Conservation (phyloP, 768 basidiomycete genomes). For the Suillus sp. region DNA sequence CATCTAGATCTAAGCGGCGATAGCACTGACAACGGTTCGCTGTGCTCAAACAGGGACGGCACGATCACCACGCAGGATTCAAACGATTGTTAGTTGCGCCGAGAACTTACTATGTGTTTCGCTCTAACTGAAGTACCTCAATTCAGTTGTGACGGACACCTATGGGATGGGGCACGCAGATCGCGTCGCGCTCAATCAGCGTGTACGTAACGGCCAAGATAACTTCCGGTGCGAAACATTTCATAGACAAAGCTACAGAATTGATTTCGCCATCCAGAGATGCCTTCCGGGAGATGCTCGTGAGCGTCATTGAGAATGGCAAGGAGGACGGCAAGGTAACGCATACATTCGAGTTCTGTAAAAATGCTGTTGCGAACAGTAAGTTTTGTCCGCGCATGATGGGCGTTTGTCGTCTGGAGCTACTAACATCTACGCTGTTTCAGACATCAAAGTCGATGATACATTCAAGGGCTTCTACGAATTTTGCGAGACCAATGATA, state of each 20-base stretch:
- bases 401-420: slow-evolving; percentile 19
- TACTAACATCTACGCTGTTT: slow-evolving; percentile 11
- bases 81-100: slow-evolving; percentile 75
- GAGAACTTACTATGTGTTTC: neutral
- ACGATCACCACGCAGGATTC: slow-evolving; percentile 93
- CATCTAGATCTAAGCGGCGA: slow-evolving; percentile 3
- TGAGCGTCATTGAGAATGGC: slow-evolving; percentile 72
- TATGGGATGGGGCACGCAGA: slow-evolving; percentile 81
- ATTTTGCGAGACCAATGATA: slow-evolving; percentile 78
- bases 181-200: slow-evolving; percentile 72
- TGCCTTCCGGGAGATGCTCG: slow-evolving; percentile 83
- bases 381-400: slow-evolving; percentile 27
- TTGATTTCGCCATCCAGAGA: slow-evolving; percentile 56
- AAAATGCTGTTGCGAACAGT: slow-evolving; percentile 74
- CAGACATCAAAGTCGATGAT: slow-evolving; percentile 83
- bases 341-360: slow-evolving; percentile 85
- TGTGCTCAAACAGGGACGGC: slow-evolving; percentile 63
- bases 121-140: neutral
- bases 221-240: slow-evolving; percentile 62
- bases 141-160: slow-evolving; percentile 82
- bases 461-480: slow-evolving; percentile 88
- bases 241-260: slow-evolving; percentile 23
- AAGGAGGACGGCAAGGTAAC: slow-evolving; percentile 3
- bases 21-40: neutral
- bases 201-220: slow-evolving; percentile 63